These are phyloP conservation scores for Plasmodium adleri DNA, from an alignment of 169 alveolate species.

Conservation along the genomic window DNA sequence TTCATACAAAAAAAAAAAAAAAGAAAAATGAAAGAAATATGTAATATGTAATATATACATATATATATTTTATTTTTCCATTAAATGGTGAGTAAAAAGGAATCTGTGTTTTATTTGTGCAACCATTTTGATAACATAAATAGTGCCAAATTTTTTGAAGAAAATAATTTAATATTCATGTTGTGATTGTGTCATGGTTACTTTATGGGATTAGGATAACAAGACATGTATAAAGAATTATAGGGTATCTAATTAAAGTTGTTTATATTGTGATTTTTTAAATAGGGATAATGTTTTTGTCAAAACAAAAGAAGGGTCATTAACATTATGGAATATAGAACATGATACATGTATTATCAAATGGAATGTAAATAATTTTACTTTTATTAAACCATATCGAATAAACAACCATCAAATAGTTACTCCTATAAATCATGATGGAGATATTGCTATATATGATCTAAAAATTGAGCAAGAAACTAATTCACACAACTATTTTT, in stretches of 20 bases:
- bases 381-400: conserved; percentile 25
- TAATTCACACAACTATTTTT: not conserved
- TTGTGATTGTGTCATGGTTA: conserved; percentile 36
- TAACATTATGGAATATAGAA: conserved; percentile 27
- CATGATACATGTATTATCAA: conserved; percentile 16
- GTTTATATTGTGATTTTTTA: conserved; percentile 17
- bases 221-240: conserved; percentile 23
- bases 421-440: conserved; percentile 50
- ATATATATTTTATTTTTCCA: too few relatives aligned
- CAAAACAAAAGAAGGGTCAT: conserved; percentile 55
- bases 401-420: conserved; percentile 8
- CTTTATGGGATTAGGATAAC: conserved; percentile 26
- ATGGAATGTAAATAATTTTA: conserved; percentile 34
- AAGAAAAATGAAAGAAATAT: too few relatives aligned
- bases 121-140: conserved; percentile 50
- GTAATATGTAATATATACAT: too few relatives aligned
- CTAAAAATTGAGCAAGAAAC: not conserved
- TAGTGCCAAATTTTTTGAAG: conserved; percentile 27
- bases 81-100: not conserved
- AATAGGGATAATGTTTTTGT: conserved; percentile 31
- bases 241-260: conserved; percentile 43
- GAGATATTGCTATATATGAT: conserved; percentile 47
- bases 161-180: conserved; percentile 17
- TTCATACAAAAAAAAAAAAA: too few relatives aligned
- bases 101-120: conserved; percentile 26